phyloP scores from a whole-genome alignment of 2,329 filamentous ascomycete genomes.

The Escovopsis sp. region DNA sequence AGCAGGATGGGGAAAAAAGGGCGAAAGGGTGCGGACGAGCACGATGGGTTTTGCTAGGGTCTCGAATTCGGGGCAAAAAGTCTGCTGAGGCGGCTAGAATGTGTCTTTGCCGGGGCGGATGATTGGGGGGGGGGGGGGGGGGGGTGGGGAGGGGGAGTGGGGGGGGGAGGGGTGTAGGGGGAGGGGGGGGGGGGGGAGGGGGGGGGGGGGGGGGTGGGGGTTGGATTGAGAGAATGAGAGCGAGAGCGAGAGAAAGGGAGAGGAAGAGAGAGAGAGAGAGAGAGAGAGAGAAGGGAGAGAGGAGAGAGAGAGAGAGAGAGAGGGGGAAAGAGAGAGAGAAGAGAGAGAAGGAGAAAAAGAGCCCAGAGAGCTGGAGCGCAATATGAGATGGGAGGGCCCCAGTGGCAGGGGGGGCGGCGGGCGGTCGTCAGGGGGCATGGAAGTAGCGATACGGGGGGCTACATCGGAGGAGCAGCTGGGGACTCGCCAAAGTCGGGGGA shows the following conservation, averaged over 20 bases:
- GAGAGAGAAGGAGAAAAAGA: background rate
- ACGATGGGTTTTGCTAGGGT: constrained; percentile 5
- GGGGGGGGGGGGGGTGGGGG: constrained; percentile 2
- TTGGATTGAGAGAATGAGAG: background rate
- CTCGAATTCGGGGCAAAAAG: constrained; percentile 8
- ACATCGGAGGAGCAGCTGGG: too few species aligned
- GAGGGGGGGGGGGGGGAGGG: constrained; percentile 2
- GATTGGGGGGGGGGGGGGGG: constrained; percentile 5
- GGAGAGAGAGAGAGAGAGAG: background rate
- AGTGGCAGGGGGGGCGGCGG: too few species aligned
- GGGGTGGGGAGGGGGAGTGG: background rate
- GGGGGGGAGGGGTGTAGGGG: constrained; percentile 2
- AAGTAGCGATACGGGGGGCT: too few species aligned
- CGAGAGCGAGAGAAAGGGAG: background rate
- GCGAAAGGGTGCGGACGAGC: constrained; percentile 4
- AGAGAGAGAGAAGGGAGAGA: background rate
- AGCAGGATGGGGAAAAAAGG: background rate
- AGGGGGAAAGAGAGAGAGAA: background rate
- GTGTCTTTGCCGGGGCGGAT: too few species aligned
- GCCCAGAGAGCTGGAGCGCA: too few species aligned
- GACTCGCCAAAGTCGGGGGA: too few species aligned
- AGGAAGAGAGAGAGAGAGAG: background rate
- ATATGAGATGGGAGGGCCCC: too few species aligned
- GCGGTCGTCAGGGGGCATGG: too few species aligned
- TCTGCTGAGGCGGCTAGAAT: constrained; percentile 8